Base-by-base conservation (phyloP, 2,329 filamentous ascomycete species). In the Penicillium sp. region DNA sequence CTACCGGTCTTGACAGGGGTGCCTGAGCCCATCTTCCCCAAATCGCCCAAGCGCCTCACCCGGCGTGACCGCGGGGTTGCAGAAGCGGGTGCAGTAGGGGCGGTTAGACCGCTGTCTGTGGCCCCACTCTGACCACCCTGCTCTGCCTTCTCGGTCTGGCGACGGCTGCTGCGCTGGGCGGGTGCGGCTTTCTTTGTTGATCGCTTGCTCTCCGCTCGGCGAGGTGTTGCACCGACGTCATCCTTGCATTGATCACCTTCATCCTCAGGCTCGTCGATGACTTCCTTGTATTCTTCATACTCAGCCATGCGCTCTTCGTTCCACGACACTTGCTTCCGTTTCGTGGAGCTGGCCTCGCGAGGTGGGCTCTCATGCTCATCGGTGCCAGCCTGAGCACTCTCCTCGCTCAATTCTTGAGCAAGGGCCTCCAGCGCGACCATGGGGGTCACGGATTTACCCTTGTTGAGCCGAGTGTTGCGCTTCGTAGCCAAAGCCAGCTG, bases 381-480 rank as follows among this genome's bases (percentile, higher is more conserved):
- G 40, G 45, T 48, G 16, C 53, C 56, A 9, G 53, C 22, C n/a
- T 47, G 36, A 5, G 39, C 27, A 5, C 45, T 38, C 10, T 52
- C 45, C 32, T 56, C 48, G 22, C 16, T 42, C 2, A 55, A 55
- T 32, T 63, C 57, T 39, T 64, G 56, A 11, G 58, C 57, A 53
- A 72, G 50, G 9, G 50, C 57, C 53, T 68, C 63, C 11, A 75
- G 61, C 10, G 53, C 60, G 41, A 58, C 62, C 48, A 70, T 69
- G 5, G 74, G 73, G 22, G 69, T 59, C 31, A 70, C 50, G 8
- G 75, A 65, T 56, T 68, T 63, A 8, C 73, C 75, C 50, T 71
- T 73, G 61, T 79, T 79, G 29, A 67, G 61, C 47, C 69, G 69
- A 10, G 76, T 79, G 55, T 79, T 78, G 22, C 70, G 68, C 48